Evolutionary conservation across 768 basidiomycete species (phyloP), one percentile per base, ranked within the genome.

Genomic region (Lactarius sp.): DNA sequence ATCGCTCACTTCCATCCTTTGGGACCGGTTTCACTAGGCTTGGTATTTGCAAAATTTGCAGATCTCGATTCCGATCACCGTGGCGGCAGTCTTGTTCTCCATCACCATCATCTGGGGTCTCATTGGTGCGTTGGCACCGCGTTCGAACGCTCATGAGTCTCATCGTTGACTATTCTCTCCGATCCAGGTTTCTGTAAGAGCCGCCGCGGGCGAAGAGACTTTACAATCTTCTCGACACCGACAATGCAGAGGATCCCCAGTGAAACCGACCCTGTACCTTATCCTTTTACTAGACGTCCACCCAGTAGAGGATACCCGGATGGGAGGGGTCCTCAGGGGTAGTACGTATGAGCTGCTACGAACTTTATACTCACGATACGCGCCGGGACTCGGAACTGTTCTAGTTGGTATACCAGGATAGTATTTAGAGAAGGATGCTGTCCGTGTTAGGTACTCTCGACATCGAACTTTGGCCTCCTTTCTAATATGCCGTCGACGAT

Each of bases 401-500:
- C 36, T 20, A 16, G 56, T 46, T 34, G 20, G 39, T 50, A 55
- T 39, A 12, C 22, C 16, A 50, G 16, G 34, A 14, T 5, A 16
- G 27, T 56, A 22, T 41, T 52, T 59, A 16, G 8, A 36, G 13
- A 33, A 12, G 13, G 8, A 60, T 46, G 22, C 18, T 44, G 1
- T 49, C 59, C 55, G 52, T 54, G 49, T 57, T 60, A 67, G 36
- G 59, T 22, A 59, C 49, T 65, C 10, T 67, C 59, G 12, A 36
- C 50, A 60, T 86, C 85, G 52, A 80, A 73, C 71, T 79, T 78
- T 55, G 88, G 88, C 62, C 89, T 79, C 71, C 82, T 88, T 75
- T 93, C 88, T 59, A 97, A 80, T 69, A 98, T 91, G 59, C 88
- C 89, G 76, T 98, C 94, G 56, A 97, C 90, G 60, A 98, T 90